These are phyloP conservation scores for Xylaria acuta DNA, from an alignment of 495 filamentous ascomycete species.

Conservation along the genomic window DNA sequence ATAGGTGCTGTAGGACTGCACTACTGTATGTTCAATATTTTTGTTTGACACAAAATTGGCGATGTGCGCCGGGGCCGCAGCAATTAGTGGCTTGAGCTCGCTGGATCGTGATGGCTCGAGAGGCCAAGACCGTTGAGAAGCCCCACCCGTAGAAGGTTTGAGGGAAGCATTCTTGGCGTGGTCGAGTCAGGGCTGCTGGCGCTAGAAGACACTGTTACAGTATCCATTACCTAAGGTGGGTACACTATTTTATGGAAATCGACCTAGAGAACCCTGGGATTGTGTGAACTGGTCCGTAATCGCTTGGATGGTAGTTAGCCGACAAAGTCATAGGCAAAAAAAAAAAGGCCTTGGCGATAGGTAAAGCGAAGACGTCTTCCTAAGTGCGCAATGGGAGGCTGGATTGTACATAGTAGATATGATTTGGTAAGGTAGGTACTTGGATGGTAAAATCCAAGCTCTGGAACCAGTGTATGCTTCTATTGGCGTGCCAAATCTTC, in stretches of 20 bases:
- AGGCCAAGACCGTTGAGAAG: conserved; percentile 4
- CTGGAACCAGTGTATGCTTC: background rate
- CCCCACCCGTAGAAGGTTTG: background rate
- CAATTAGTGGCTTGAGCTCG: conserved; percentile 10
- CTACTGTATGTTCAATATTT: background rate
- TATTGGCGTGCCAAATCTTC: background rate
- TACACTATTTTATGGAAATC: background rate
- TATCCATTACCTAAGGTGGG: background rate
- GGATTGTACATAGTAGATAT: background rate
- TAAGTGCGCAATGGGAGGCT: background rate
- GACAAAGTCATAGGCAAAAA: background rate
- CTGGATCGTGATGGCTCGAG: conserved; percentile 4
- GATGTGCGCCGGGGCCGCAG: conserved; percentile 15
- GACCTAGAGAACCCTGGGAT: background rate
- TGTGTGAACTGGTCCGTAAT: background rate
- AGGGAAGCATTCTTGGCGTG: background rate
- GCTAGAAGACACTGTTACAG: background rate
- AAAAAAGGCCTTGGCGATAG: background rate
- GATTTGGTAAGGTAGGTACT: background rate
- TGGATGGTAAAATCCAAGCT: background rate
- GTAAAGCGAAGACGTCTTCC: background rate
- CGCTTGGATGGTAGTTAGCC: background rate
- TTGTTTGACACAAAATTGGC: conserved; percentile 10
- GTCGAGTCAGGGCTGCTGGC: conserved; percentile 9
- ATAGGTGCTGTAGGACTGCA: background rate